phyloP scores from a whole-genome alignment of 805 yeast species.

The Ogataea ramenticola region DNA sequence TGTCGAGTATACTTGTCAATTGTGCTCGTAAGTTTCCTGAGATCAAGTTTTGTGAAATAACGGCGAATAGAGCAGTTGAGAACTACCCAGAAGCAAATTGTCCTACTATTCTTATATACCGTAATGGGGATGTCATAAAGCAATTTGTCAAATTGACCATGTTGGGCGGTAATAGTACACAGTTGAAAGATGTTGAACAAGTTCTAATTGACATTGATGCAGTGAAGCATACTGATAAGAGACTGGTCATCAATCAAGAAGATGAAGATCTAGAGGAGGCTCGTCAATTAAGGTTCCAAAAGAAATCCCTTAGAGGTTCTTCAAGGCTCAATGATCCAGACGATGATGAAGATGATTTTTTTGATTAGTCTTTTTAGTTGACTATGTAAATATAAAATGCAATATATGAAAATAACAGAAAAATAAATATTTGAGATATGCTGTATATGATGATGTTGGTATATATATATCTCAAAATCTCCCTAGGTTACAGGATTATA shows the following conservation, averaged over 20 bases:
- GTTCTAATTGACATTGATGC: constrained; percentile 63
- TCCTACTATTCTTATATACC: constrained; percentile 84
- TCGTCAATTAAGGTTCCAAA: constrained; percentile 46
- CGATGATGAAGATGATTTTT: constrained; percentile 42
- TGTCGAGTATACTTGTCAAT: constrained; percentile 48
- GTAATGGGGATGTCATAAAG: constrained; percentile 67
- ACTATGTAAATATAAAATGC: neutral
- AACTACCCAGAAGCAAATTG: constrained; percentile 85
- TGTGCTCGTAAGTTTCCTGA: constrained; percentile 69
- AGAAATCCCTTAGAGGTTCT: constrained; percentile 43
- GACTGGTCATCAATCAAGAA: constrained; percentile 55
- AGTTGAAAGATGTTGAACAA: constrained; percentile 60
- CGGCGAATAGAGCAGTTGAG: constrained; percentile 87
- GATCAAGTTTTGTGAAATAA: constrained; percentile 85
- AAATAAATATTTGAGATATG: no score
- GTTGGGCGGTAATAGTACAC: constrained; percentile 79
- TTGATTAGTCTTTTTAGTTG: constrained; percentile 26
- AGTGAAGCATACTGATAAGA: constrained; percentile 55
- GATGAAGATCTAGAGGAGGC: constrained; percentile 51
- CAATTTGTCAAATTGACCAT: constrained; percentile 76
- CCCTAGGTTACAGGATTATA: no score
- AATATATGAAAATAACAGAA: no score
- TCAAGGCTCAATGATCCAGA: constrained; percentile 27
- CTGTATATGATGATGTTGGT: no score
- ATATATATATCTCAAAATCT: no score